Evolutionary conservation across 768 basidiomycete species (phyloP).

Genomic region (Mycena rosella): DNA sequence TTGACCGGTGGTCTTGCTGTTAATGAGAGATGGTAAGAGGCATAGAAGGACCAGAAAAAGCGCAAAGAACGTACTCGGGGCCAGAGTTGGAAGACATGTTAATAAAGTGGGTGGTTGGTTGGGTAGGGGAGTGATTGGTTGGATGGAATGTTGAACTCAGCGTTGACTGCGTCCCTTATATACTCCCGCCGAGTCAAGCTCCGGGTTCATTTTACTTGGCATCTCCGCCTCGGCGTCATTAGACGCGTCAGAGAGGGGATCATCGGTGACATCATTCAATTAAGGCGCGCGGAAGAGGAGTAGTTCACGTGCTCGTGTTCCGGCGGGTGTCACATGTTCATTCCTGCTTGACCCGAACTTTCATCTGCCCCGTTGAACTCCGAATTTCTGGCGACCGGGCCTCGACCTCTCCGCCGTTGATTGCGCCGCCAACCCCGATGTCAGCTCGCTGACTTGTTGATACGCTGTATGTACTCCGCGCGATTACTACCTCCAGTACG

Average conservation of each 20-base stretch:
- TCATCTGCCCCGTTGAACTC: too few species aligned
- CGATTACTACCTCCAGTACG: too few species aligned
- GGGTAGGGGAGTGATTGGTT: not conserved
- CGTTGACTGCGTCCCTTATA: not conserved
- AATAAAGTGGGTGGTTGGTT: not conserved
- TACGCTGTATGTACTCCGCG: not conserved
- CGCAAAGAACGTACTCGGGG: conserved; percentile 17
- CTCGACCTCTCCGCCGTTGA: not conserved
- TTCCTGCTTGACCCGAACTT: too few species aligned
- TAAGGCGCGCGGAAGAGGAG: too few species aligned
- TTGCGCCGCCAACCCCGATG: not conserved
- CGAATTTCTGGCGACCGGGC: too few species aligned
- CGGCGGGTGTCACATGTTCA: too few species aligned
- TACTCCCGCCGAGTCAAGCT: not conserved
- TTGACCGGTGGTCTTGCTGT: conserved; percentile 36
- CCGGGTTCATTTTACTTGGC: too few species aligned
- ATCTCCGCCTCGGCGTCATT: not conserved
- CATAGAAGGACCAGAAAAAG: not conserved
- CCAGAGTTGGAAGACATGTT: conserved; percentile 23
- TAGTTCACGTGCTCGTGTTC: too few species aligned
- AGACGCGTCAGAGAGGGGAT: not conserved
- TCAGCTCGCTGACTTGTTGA: not conserved
- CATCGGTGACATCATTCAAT: not conserved
- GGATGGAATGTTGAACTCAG: not conserved
- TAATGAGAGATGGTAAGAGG: not conserved